phyloP scores from a whole-genome alignment of 2,329 filamentous ascomycete genomes.

The Paecilomyces fulvus region DNA sequence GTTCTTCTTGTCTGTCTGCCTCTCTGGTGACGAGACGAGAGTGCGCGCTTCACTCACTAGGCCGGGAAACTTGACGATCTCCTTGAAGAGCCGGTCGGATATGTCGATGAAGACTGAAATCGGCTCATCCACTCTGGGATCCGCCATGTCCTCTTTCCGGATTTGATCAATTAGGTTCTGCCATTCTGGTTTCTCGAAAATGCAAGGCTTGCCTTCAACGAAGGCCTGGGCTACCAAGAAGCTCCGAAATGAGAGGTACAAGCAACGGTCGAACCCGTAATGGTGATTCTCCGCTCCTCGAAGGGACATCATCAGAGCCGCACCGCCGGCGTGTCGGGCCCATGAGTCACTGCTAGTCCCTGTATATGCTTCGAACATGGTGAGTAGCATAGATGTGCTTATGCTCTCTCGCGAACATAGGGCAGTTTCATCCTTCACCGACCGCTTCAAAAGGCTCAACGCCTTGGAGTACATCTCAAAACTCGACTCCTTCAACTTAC shows the following conservation, averaged over 20 bases:
- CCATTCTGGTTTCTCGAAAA: conserved; percentile 24
- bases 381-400: conserved; percentile 24
- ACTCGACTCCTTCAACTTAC: conserved; percentile 17
- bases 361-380: conserved; percentile 27
- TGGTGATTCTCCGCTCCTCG: conserved; percentile 22
- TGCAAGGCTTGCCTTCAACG: conserved; percentile 19
- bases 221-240: conserved; percentile 26
- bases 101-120: conserved; percentile 16
- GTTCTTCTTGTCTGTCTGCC: not conserved
- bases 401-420: conserved; percentile 22
- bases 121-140: conserved; percentile 10
- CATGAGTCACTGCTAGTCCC: conserved; percentile 23
- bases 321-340: conserved; percentile 25
- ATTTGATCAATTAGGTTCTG: conserved; percentile 17
- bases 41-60: conserved; percentile 8
- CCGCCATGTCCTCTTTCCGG: conserved; percentile 17
- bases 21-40: conserved; percentile 1
- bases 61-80: conserved; percentile 15
- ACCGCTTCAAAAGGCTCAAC: conserved; percentile 20
- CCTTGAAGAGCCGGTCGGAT: conserved; percentile 16
- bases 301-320: conserved; percentile 21
- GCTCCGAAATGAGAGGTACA: conserved; percentile 27
- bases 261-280: conserved; percentile 21
- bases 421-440: conserved; percentile 13
- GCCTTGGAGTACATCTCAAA: conserved; percentile 22